Evolutionary conservation across 2,329 filamentous ascomycete genomes (phyloP), one percentile per base, ranked within the genome.

Genomic region (Drechslera avenae): DNA sequence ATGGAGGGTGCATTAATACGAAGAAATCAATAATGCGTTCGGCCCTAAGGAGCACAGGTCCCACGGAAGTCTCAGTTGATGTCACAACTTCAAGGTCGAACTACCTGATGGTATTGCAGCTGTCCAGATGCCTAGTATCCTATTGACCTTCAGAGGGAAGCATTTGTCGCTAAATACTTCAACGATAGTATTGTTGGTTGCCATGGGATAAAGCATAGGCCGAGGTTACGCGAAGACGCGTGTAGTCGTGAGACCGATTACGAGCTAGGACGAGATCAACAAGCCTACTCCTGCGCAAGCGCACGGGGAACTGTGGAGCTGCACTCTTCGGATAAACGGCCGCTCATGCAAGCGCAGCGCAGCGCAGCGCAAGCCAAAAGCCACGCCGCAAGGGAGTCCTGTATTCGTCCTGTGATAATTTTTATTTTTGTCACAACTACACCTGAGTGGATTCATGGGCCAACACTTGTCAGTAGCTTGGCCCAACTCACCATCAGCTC

Each of bases 1-100:
- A 63, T 59, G 60, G 50, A 46, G 39, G 37, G 34, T 39, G 17
- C 34, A 19, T 43, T 46, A 35, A 59, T 57, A 32, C 37, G 57
- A 57, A 34, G 35, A 23, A 35, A 53, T 42, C 60, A 64, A 64
- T 62, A 65, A 31, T 60, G 39, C 36, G 9, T 21, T 19, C 34
- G 19, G 34, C 17, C 34, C 19, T 31, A 28, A 8, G 26, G 12
- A 28, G 26, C 26, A 28, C 26, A 28, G 26, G 9, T 28, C 26
- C 26, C 26, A 28, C 26, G 26, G 10, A 28, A 28, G 9, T 13
- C 26, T 10, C 9, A 9, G 26, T 28, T 28, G 26, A 28, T 28
- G 26, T 9, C 8, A 28, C 12, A 12, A 28, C 26, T 8, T 28
- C 26, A 10, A 3, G 10, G 26, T 28, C 9, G 12, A 28, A 10